Evolutionary conservation across 306 rosid genomes (phyloP).

Genomic region (Arachis hypogaea): DNA sequence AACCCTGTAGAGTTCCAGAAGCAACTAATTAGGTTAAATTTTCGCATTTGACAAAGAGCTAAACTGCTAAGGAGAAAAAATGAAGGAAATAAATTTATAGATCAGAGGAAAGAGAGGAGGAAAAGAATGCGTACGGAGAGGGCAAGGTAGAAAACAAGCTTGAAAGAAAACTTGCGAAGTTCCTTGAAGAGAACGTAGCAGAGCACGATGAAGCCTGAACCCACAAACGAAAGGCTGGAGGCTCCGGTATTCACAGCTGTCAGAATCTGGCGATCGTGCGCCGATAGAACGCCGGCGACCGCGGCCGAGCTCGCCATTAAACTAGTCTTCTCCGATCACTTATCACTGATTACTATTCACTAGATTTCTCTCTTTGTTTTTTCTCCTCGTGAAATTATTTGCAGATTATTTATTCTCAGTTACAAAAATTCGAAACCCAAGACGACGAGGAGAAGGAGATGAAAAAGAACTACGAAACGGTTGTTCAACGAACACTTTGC

Average conservation of each 20-base stretch:
- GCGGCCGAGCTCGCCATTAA: constrained; percentile 56
- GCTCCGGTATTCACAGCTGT: constrained; percentile 72
- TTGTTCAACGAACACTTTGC: not conserved
- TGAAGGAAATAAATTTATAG: constrained; percentile 5
- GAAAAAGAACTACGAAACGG: not conserved
- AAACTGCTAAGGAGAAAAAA: constrained; percentile 1
- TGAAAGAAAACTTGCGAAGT: constrained; percentile 98
- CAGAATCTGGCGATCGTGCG: constrained; percentile 65
- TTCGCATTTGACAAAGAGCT: not conserved
- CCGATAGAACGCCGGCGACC: constrained; percentile 56
- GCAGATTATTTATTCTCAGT: not conserved
- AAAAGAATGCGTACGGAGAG: constrained; percentile 62
- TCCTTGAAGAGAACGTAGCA: constrained; percentile 97
- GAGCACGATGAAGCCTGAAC: constrained; percentile 88
- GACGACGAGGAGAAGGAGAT: not conserved
- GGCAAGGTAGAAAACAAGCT: constrained; percentile 98
- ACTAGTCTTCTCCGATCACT: not conserved
- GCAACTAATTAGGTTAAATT: constrained; percentile 12
- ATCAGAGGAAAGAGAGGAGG: constrained; percentile 12
- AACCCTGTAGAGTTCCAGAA: not conserved
- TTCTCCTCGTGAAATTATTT: not conserved
- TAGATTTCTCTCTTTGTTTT: not conserved
- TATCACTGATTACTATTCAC: constrained; percentile 31
- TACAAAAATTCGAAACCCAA: not conserved
- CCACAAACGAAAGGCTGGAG: constrained; percentile 82